Conservation (phyloP, 331 rosid species). For the Cydonia oblonga region DNA sequence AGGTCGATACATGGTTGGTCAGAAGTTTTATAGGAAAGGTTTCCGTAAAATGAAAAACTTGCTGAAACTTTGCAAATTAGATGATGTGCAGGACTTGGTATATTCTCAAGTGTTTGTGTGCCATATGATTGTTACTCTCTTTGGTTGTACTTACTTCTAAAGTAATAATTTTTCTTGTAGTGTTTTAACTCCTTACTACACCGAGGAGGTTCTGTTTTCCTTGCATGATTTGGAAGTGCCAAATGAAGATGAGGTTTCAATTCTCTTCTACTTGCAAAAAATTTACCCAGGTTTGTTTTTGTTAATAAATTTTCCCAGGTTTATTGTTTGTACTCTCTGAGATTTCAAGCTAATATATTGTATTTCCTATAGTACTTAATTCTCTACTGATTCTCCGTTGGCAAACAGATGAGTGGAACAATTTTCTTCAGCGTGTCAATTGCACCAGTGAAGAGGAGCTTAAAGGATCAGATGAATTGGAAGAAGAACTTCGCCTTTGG, state of each 20-base stretch:
- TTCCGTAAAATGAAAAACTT: not conserved
- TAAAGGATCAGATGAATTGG: conserved; percentile 55
- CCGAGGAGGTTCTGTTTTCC: conserved; percentile 91
- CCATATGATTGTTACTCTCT: not conserved
- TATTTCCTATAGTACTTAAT: not conserved
- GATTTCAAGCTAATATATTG: not conserved
- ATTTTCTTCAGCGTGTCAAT: conserved; percentile 65
- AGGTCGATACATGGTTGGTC: not conserved
- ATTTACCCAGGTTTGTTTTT: conserved; percentile 69
- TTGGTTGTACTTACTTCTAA: not conserved
- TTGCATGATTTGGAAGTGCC: conserved; percentile 48
- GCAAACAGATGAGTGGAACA: conserved; percentile 82
- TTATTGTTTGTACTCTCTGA: not conserved
- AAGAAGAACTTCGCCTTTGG: conserved; percentile 93
- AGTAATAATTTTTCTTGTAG: conserved; percentile 30
- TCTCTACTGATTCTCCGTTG: not conserved
- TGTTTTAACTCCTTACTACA: conserved; percentile 88
- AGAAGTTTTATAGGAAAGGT: not conserved
- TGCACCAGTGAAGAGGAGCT: conserved; percentile 56
- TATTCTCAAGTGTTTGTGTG: not conserved
- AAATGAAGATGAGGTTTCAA: conserved; percentile 95
- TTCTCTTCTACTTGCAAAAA: conserved; percentile 86
- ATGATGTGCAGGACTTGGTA: not conserved
- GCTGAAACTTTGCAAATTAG: not conserved
- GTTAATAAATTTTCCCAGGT: conserved; percentile 84